phyloP scores from a whole-genome alignment of 345 rosid species.

The Isatis tinctoria region DNA sequence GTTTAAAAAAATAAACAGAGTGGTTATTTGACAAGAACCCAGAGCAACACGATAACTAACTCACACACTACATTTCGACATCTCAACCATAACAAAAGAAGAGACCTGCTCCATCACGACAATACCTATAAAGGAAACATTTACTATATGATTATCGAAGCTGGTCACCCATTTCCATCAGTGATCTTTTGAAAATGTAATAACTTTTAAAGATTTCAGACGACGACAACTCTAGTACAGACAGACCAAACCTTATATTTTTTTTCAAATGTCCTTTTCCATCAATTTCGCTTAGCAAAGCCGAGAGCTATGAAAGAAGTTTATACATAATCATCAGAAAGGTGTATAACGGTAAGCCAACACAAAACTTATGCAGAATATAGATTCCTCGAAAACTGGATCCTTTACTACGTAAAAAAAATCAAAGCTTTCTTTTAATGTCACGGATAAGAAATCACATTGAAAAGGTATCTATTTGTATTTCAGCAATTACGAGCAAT shows the following conservation, averaged over 20 bases:
- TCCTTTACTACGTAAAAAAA: background rate
- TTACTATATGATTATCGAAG: background rate
- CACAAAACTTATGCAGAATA: background rate
- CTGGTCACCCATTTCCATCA: slow-evolving; percentile 5
- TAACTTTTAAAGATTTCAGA: background rate
- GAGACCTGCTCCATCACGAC: background rate
- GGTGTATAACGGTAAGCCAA: background rate
- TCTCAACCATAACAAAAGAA: slow-evolving; percentile 5
- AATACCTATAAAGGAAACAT: background rate
- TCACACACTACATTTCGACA: background rate
- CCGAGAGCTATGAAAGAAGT: background rate
- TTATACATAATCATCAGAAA: background rate
- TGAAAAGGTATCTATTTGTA: background rate
- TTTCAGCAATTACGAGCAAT: background rate
- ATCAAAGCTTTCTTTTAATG: background rate
- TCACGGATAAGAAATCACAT: background rate
- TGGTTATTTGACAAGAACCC: background rate
- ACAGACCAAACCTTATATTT: background rate
- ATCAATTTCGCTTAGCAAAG: background rate
- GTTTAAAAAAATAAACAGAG: background rate
- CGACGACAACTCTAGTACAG: background rate
- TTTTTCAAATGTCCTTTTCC: background rate
- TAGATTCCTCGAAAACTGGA: background rate
- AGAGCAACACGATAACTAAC: background rate
- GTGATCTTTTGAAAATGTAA: background rate